Percentiles rank a stretch among this genome's conserved stretches.
Evolutionary conservation across 1,139 yeast genomes (phyloP).

Genomic region (Candida sp.): DNA sequence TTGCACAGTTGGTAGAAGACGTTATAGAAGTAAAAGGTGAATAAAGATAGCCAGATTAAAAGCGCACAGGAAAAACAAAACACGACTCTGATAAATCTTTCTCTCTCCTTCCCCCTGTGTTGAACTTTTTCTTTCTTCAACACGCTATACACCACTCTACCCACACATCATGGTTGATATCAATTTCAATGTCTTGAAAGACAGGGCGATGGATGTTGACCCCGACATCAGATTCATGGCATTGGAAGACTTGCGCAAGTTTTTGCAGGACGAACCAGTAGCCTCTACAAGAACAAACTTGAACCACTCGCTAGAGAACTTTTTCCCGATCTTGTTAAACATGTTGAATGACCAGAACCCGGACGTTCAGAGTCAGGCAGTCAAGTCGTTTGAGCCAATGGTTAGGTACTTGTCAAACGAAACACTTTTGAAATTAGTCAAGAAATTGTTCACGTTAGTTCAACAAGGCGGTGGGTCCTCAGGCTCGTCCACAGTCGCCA

Average conservation of each 20-base stretch:
- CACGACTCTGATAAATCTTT: background rate
- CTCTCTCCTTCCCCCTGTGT: background rate
- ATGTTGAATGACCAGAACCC: slow-evolving; percentile 67
- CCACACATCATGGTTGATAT: slow-evolving; percentile 20
- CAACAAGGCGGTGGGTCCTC: slow-evolving; percentile 23
- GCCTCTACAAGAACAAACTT: slow-evolving; percentile 25
- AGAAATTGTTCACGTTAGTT: slow-evolving; percentile 24
- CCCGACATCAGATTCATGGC: slow-evolving; percentile 92
- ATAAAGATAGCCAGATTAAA: background rate
- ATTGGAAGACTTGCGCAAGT: slow-evolving; percentile 69
- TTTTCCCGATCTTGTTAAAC: slow-evolving; percentile 54
- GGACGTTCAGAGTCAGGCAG: slow-evolving; percentile 82
- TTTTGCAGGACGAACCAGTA: slow-evolving; percentile 25
- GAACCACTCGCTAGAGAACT: slow-evolving; percentile 32
- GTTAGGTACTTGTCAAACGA: slow-evolving; percentile 31
- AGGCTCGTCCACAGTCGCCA: slow-evolving; percentile 7
- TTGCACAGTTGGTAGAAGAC: slow-evolving; percentile 13
- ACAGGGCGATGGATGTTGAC: slow-evolving; percentile 68
- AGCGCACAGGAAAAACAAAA: background rate
- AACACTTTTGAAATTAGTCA: slow-evolving; percentile 26
- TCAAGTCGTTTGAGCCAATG: slow-evolving; percentile 55
- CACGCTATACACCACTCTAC: background rate
- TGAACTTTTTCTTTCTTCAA: background rate
- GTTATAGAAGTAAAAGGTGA: slow-evolving; percentile 13
- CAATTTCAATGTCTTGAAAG: slow-evolving; percentile 34